Evolutionary conservation across 225 moss, liverwort and hornwort genomes (phyloP).

Genomic region (Pseudisothecium myosuroides): DNA sequence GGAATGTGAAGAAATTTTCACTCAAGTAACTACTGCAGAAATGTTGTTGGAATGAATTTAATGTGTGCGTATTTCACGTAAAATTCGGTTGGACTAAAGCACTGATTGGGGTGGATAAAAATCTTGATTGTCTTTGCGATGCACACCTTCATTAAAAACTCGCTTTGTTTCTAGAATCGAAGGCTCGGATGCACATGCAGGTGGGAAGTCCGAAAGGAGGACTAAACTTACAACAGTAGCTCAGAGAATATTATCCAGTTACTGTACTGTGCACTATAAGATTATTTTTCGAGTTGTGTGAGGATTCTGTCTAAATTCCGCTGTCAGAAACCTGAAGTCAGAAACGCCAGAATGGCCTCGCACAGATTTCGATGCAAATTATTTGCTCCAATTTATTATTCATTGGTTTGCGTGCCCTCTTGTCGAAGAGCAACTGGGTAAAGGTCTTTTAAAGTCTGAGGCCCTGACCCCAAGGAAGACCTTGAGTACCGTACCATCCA

Average conservation of each 20-base stretch:
- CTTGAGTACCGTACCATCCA: background rate
- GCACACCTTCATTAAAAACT: no score
- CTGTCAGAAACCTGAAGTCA: constrained; percentile 6
- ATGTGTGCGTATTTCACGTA: no score
- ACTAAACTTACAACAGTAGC: background rate
- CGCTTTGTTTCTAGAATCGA: background rate
- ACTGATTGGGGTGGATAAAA: no score
- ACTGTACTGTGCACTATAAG: background rate
- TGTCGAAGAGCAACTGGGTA: background rate
- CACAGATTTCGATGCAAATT: background rate
- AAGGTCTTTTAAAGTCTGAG: background rate
- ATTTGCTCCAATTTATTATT: background rate
- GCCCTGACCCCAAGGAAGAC: background rate
- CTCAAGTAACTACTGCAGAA: background rate
- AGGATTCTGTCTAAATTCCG: constrained; percentile 2
- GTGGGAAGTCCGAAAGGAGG: background rate
- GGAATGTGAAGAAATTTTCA: background rate
- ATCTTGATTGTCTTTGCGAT: background rate
- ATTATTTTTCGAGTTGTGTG: constrained; percentile 4
- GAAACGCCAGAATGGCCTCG: background rate
- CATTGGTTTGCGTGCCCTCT: background rate
- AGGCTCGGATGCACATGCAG: background rate
- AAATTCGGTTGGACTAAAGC: background rate
- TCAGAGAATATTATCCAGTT: constrained; percentile 1
- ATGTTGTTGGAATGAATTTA: background rate